These are phyloP conservation scores for Colletotrichum phormii DNA, from an alignment of 2,329 filamentous ascomycete species.

Conservation along the genomic window DNA sequence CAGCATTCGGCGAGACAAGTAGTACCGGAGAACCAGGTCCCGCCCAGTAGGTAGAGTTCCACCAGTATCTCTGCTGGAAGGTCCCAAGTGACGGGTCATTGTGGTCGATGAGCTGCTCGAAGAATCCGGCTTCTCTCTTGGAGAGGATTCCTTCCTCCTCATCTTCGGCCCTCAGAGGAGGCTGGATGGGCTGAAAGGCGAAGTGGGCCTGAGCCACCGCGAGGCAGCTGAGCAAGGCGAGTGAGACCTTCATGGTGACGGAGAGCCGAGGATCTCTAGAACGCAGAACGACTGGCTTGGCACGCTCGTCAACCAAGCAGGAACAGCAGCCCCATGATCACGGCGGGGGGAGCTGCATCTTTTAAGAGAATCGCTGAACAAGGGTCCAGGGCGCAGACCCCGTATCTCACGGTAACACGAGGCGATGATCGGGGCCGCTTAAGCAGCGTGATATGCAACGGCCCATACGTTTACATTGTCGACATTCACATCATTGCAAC, in stretches of 20 bases:
- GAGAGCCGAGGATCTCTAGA: neutral
- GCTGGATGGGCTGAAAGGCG: conserved; percentile 21
- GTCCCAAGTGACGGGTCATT: conserved; percentile 57
- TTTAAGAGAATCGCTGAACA: conserved; percentile 5
- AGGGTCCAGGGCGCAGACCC: conserved; percentile 8
- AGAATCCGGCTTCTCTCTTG: conserved; percentile 42
- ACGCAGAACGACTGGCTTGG: neutral
- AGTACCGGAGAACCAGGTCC: conserved; percentile 65
- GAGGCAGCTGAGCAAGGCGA: conserved; percentile 24
- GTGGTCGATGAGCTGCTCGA: conserved; percentile 70
- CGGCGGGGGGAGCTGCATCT: neutral
- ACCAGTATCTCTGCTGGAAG: conserved; percentile 62
- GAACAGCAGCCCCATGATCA: neutral
- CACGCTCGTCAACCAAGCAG: conserved; percentile 6
- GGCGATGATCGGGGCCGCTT: neutral
- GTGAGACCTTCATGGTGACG: conserved; percentile 28
- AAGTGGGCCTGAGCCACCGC: conserved; percentile 16
- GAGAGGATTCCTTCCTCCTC: conserved; percentile 4
- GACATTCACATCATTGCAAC: neutral
- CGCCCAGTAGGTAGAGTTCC: conserved; percentile 61
- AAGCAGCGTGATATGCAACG: neutral
- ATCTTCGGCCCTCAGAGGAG: conserved; percentile 19
- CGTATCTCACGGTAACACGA: neutral
- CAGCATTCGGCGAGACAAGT: conserved; percentile 19
- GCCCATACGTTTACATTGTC: neutral